A percentile compares a stretch with the other conserved stretches of the same genome.
These are phyloP conservation scores for Musa balbisiana DNA, from an alignment of 202 grass and related monocot species.

Conservation along the genomic window DNA sequence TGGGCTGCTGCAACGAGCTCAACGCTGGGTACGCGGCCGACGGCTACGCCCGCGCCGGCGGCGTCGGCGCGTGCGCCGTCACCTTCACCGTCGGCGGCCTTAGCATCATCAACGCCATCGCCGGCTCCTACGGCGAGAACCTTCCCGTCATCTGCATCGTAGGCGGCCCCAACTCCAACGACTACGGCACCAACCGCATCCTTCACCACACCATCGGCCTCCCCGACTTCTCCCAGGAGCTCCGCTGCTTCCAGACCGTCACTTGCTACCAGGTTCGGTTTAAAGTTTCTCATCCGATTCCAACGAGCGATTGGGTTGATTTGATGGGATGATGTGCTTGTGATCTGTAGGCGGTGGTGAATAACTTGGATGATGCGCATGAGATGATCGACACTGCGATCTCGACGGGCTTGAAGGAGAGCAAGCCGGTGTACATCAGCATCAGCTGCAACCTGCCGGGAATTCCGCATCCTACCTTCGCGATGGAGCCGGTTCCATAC, in stretches of 20 bases:
- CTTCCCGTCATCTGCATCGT: constrained; percentile 71
- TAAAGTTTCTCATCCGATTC: too few species aligned
- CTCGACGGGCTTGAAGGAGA: background rate
- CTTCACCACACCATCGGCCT: constrained; percentile 19
- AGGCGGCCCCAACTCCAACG: constrained; percentile 52
- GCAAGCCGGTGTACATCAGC: too few species aligned
- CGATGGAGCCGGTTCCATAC: too few species aligned
- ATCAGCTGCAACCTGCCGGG: too few species aligned
- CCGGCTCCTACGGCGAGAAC: constrained; percentile 79
- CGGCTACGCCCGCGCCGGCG: constrained; percentile 57
- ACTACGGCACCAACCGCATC: constrained; percentile 17
- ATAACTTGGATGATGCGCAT: constrained; percentile 1
- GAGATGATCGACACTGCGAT: background rate
- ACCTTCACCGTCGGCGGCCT: constrained; percentile 85
- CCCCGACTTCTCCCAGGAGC: constrained; percentile 29
- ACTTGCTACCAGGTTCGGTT: constrained; percentile 61
- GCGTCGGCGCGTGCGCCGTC: constrained; percentile 62
- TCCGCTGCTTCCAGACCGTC: constrained; percentile 74
- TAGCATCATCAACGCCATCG: constrained; percentile 87
- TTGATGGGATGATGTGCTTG: background rate
- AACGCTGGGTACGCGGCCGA: constrained; percentile 83
- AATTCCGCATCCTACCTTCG: too few species aligned
- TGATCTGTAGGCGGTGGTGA: background rate
- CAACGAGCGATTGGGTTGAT: too few species aligned
- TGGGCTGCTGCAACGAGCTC: constrained; percentile 91